Evolutionary conservation across 495 filamentous ascomycete species (phyloP).

Genomic region (Hypoxylon fragiforme): DNA sequence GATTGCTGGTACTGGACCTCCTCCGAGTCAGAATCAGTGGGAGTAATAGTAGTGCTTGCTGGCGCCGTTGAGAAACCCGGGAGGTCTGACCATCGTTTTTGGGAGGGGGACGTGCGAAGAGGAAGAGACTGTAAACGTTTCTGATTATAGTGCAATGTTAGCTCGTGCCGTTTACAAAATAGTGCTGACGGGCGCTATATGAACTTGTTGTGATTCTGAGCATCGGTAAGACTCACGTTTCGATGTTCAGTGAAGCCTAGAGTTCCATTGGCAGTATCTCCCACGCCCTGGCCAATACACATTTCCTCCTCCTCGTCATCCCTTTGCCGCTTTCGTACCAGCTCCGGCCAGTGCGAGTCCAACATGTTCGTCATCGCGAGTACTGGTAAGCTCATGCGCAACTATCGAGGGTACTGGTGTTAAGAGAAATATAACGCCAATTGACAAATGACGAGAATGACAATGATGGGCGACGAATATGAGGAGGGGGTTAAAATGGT

Average conservation of each 20-base stretch:
- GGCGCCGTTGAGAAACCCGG: slow-evolving; percentile 34
- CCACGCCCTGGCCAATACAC: slow-evolving; percentile 5
- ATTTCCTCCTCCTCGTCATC: slow-evolving; percentile 34
- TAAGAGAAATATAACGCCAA: not conserved
- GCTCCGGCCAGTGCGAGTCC: slow-evolving; percentile 31
- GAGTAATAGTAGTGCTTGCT: slow-evolving; percentile 40
- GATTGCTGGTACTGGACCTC: slow-evolving; percentile 34
- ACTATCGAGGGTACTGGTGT: not conserved
- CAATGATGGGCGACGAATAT: too few relatives aligned
- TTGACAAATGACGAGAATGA: not conserved
- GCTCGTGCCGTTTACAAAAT: not conserved
- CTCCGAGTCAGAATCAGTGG: slow-evolving; percentile 42
- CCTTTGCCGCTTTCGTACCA: slow-evolving; percentile 28
- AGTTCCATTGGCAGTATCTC: slow-evolving; percentile 28
- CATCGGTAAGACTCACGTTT: slow-evolving; percentile 41
- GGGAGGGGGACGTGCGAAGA: slow-evolving; percentile 45
- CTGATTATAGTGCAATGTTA: slow-evolving; percentile 29
- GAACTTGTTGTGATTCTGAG: not conserved
- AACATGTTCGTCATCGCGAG: slow-evolving; percentile 18
- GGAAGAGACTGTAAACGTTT: slow-evolving; percentile 54
- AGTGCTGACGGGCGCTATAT: not conserved
- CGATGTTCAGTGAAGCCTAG: slow-evolving; percentile 53
- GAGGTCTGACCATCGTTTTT: slow-evolving; percentile 44
- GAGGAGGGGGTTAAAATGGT: too few relatives aligned
- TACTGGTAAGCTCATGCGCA: not conserved